Percentiles rank a stretch among this genome's conserved stretches.
Evolutionary conservation across 1,284 basidiomycete genomes (phyloP).

Genomic region (Microbotryum violaceum): DNA sequence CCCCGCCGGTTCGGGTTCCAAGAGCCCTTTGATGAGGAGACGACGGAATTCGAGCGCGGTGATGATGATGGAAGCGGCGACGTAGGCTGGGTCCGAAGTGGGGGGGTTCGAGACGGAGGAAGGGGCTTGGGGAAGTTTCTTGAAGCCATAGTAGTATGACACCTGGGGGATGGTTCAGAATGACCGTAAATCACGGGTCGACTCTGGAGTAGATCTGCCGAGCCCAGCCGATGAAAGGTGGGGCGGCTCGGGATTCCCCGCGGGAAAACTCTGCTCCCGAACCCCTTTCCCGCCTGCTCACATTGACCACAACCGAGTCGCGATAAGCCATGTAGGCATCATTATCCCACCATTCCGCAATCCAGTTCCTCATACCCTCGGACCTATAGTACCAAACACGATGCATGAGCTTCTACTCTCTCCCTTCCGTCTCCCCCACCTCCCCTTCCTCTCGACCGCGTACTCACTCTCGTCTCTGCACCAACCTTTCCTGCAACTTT

Average conservation of each 20-base stretch:
- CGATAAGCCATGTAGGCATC: constrained; percentile 35
- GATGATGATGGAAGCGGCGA: constrained; percentile 65
- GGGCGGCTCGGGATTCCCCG: too few relatives aligned
- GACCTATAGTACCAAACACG: too few relatives aligned
- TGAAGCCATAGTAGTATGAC: constrained; percentile 31
- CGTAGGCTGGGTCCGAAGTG: constrained; percentile 53
- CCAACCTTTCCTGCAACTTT: constrained; percentile 28
- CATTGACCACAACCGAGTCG: constrained; percentile 34
- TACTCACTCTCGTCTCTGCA: constrained; percentile 20
- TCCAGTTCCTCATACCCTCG: constrained; percentile 28
- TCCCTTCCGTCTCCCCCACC: background rate
- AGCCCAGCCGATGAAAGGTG: too few relatives aligned
- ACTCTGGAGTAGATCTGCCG: too few relatives aligned
- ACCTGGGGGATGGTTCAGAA: too few relatives aligned
- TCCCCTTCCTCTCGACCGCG: too few relatives aligned
- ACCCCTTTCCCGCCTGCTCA: background rate
- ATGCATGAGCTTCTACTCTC: background rate
- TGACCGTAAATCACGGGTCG: too few relatives aligned
- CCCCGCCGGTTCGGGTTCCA: constrained; percentile 53
- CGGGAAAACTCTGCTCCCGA: too few relatives aligned
- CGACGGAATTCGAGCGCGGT: constrained; percentile 65
- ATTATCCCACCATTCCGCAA: constrained; percentile 36
- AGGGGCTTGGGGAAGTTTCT: constrained; percentile 31
- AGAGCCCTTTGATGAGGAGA: constrained; percentile 55
- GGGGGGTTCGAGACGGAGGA: constrained; percentile 37